phyloP scores from a whole-genome alignment of 106 monocot genomes.

The Triglochin maritima region DNA sequence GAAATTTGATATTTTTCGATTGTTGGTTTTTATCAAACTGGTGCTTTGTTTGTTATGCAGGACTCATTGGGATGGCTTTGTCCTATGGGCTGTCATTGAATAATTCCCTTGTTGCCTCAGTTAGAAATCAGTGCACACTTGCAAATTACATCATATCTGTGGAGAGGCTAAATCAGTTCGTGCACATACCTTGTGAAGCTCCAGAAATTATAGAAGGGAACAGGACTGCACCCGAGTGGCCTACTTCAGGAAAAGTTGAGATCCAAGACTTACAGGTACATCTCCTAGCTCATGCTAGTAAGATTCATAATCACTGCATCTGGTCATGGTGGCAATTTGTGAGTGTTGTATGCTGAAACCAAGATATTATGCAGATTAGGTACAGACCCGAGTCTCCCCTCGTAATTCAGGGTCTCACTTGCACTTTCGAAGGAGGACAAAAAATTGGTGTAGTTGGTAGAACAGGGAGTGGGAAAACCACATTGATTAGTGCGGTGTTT shows the following conservation, averaged over 20 bases:
- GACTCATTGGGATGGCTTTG: slow-evolving; percentile 85
- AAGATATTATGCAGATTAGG: slow-evolving; percentile 38
- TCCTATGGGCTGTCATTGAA: slow-evolving; percentile 94
- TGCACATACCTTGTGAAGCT: slow-evolving; percentile 75
- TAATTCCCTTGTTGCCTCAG: slow-evolving; percentile 60
- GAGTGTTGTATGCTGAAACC: slow-evolving; percentile 4
- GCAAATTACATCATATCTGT: slow-evolving; percentile 88
- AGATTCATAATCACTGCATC: no score
- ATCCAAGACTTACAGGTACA: slow-evolving; percentile 66
- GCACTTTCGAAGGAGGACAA: slow-evolving; percentile 63
- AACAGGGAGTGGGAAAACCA: slow-evolving; percentile 92
- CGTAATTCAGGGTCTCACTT: slow-evolving; percentile 66
- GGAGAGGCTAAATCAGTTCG: slow-evolving; percentile 85
- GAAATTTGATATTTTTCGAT: neutral
- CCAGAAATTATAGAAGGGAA: slow-evolving; percentile 50
- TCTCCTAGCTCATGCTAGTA: neutral
- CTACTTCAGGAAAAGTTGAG: slow-evolving; percentile 61
- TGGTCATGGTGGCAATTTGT: neutral
- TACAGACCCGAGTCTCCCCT: slow-evolving; percentile 58
- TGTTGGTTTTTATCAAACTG: neutral
- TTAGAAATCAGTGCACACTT: slow-evolving; percentile 79
- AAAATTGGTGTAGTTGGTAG: slow-evolving; percentile 90
- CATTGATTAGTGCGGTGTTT: slow-evolving; percentile 65
- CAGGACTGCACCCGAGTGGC: slow-evolving; percentile 60
- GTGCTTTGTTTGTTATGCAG: slow-evolving; percentile 26